Base-by-base conservation (phyloP, 352 stramenopile genomes). In the Phytophthora multivora region DNA sequence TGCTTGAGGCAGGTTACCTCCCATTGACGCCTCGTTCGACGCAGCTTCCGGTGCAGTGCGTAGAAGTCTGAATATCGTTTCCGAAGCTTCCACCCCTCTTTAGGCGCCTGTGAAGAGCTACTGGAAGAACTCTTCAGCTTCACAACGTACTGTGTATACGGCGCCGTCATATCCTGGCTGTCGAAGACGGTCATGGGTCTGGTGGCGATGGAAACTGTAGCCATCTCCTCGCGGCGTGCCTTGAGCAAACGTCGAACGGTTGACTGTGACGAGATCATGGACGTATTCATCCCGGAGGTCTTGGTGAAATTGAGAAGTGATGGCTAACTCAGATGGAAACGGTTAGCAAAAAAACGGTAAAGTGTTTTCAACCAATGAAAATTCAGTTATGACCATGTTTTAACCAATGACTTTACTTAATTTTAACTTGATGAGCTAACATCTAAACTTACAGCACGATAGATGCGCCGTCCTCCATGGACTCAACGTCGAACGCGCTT, bases 21-120 rank as follows among this genome's bases (percentile, higher is more conserved):
- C 68, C 68, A 73, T 10, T 66, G 42, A 18, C 21, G 16, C 26
- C 38, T 67, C 25, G 21, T 49, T 15, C 57, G 39, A 8, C 58
- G 57, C 12, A 77, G 19, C 43, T 63, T 53, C 11, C 26, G n/a
- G 23, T 67, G 40, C 35, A 77, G 43, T 9, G 42, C 33, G 36
- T 57, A 31, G 51, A 63, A 77, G 23, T 73, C 58, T 9, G 63
- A 73, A 30, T 67, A 73, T 11, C 68, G 59, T 31, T 73, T 77
- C 6, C 55, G 47, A 2, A 73, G 40, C 36, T 52, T 59, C 68
- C 68, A 77, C 2, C 62, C 59, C 12, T 68, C 58, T 35, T 61
- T 66, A 23, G 23, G 40, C 4, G 25, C 15, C 9, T 33, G 41
- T 8, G 36, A 16, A 8, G 16, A 41, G 15, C 43, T 48, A 18